Percentiles rank a stretch among this genome's conserved stretches.
Conservation (phyloP, 1,139 yeast genomes). For the Suhomyces bribrorum region DNA sequence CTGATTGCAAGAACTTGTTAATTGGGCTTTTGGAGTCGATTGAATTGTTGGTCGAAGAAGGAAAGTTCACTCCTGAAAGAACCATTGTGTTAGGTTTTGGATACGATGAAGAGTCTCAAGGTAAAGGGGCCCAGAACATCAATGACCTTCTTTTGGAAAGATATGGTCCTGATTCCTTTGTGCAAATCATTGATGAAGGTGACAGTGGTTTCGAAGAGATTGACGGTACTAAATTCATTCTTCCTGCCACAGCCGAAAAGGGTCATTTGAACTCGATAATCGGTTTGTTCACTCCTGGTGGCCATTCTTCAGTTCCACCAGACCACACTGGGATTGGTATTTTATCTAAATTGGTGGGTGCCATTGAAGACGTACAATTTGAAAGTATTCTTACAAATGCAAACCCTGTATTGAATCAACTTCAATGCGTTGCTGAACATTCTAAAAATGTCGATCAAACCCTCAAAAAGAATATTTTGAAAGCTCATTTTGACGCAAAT, state of each 20-base stretch:
- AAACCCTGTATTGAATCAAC: slow-evolving; percentile 43
- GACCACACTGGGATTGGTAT: slow-evolving; percentile 51
- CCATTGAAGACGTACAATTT: slow-evolving; percentile 39
- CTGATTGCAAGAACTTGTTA: slow-evolving; percentile 49
- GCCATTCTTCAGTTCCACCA: slow-evolving; percentile 53
- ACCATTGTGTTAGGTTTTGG: slow-evolving; percentile 49
- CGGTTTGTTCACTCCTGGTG: slow-evolving; percentile 46
- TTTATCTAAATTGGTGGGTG: slow-evolving; percentile 39
- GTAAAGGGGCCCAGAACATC: slow-evolving; percentile 38
- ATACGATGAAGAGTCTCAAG: slow-evolving; percentile 50
- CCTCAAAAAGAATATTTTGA: slow-evolving; percentile 40
- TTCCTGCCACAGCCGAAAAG: slow-evolving; percentile 56
- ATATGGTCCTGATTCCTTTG: slow-evolving; percentile 44
- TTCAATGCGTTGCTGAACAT: slow-evolving; percentile 49
- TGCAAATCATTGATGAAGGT: slow-evolving; percentile 51
- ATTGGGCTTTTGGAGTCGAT: slow-evolving; percentile 44
- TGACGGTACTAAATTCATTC: slow-evolving; percentile 51
- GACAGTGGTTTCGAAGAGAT: slow-evolving; percentile 32
- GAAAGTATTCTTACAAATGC: slow-evolving; percentile 36
- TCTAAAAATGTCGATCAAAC: slow-evolving; percentile 27
- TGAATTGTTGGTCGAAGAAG: slow-evolving; percentile 40
- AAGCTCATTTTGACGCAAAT: slow-evolving; percentile 39
- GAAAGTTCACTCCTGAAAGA: slow-evolving; percentile 39
- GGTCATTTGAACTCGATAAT: slow-evolving; percentile 43
- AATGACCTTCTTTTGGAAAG: slow-evolving; percentile 29